A percentile compares a stretch with the other conserved stretches of the same genome.
Conservation (phyloP, 2,329 filamentous ascomycete genomes). For the Claviceps purpurea region DNA sequence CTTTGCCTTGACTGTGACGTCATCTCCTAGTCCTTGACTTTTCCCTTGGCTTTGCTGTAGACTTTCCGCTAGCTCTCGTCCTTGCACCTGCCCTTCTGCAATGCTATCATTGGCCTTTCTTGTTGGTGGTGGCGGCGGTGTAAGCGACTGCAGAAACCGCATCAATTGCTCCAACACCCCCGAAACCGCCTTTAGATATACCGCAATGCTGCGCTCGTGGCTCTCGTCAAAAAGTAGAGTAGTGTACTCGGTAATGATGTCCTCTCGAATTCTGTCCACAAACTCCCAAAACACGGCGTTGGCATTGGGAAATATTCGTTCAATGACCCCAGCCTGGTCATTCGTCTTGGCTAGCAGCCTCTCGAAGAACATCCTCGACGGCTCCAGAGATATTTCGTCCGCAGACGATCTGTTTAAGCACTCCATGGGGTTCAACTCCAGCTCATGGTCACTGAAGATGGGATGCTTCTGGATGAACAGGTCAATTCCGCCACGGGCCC, state of each 20-base stretch:
- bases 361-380: conserved; percentile 71
- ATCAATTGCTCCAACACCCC: conserved; percentile 78
- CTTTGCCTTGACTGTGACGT: conserved; percentile 51
- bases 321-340: conserved; percentile 68
- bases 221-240: conserved; percentile 78
- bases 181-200: conserved; percentile 76
- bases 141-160: conserved; percentile 60
- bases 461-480: conserved; percentile 83
- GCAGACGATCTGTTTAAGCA: conserved; percentile 58
- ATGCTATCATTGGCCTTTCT: neutral
- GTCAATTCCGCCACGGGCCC: conserved; percentile 64
- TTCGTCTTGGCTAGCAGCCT: conserved; percentile 62
- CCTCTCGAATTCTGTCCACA: conserved; percentile 69
- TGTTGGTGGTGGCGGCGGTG: conserved; percentile 25
- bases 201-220: conserved; percentile 58
- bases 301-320: conserved; percentile 64
- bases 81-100: neutral
- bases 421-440: conserved; percentile 57
- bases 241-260: conserved; percentile 75
- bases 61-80: conserved; percentile 16
- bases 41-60: neutral
- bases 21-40: conserved; percentile 35
- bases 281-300: conserved; percentile 63
- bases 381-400: conserved; percentile 62
- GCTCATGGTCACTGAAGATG: conserved; percentile 59